These are phyloP conservation scores for Ophiocordyceps robertsii DNA, from an alignment of 2,329 filamentous ascomycete genomes.

Conservation along the genomic window DNA sequence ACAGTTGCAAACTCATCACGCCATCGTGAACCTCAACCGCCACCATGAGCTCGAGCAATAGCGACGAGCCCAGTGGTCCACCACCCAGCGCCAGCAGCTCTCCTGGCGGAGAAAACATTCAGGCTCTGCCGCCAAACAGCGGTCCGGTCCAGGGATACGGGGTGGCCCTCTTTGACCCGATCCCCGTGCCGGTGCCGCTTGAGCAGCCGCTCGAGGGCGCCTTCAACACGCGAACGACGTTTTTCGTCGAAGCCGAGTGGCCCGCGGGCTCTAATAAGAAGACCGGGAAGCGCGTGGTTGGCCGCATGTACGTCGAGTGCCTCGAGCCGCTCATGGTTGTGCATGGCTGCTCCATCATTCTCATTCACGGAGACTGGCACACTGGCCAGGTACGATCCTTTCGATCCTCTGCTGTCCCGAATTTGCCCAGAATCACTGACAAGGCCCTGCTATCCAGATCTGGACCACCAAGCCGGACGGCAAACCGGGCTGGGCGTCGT, in stretches of 20 bases:
- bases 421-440: no score
- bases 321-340: constrained; percentile 9
- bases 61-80: no score
- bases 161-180: no score
- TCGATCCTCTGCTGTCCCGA: no score
- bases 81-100: no score
- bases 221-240: constrained; percentile 7
- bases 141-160: no score
- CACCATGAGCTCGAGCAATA: no score
- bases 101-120: no score
- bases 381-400: constrained; percentile 15
- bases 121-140: no score
- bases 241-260: constrained; percentile 11
- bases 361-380: constrained; percentile 23
- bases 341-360: constrained; percentile 13
- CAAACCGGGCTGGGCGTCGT: constrained; percentile 29
- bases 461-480: constrained; percentile 34
- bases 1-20: no score
- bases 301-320: constrained; percentile 22
- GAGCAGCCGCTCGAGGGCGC: constrained; percentile 4
- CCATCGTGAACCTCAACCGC: no score
- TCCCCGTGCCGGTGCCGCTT: not conserved
- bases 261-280: not conserved
- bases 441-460: constrained; percentile 10
- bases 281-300: constrained; percentile 5